Evolutionary conservation across 768 basidiomycete species (phyloP).

Genomic region (Kwoniella dendrophila): DNA sequence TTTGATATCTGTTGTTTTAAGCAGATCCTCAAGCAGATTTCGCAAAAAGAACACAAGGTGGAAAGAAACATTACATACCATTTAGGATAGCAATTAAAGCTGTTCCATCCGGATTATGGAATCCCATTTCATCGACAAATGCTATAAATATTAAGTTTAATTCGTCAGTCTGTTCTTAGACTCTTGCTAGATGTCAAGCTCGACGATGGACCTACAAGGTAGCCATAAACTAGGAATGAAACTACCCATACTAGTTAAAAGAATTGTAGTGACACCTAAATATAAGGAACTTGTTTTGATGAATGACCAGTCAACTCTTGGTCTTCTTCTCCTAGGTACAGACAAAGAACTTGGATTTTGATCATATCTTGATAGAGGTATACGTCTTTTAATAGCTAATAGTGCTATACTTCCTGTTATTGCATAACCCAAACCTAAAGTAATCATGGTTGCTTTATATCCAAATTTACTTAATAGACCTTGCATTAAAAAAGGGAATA

Average conservation of each 20-base stretch:
- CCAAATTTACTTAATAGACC: conserved; percentile 40
- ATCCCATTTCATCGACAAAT: conserved; percentile 41
- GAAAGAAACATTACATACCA: conserved; percentile 29
- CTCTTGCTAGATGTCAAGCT: too few species aligned
- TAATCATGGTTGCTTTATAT: conserved; percentile 50
- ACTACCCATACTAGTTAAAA: conserved; percentile 45
- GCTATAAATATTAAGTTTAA: conserved; percentile 29
- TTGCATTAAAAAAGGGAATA: conserved; percentile 50
- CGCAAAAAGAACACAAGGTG: too few species aligned
- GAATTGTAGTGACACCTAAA: conserved; percentile 31
- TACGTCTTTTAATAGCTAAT: conserved; percentile 41
- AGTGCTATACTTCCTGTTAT: conserved; percentile 30
- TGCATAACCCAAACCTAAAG: conserved; percentile 39
- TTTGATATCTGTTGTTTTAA: too few species aligned
- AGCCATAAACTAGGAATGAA: conserved; percentile 50
- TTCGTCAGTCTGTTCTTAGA: too few species aligned
- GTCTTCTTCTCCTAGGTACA: conserved; percentile 2
- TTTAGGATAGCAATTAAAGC: conserved; percentile 50
- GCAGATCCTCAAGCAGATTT: too few species aligned
- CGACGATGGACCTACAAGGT: conserved; percentile 39
- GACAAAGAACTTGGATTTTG: too few species aligned
- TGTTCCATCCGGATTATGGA: conserved; percentile 40
- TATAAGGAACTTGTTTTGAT: conserved; percentile 27
- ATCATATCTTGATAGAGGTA: conserved; percentile 32
- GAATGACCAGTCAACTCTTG: conserved; percentile 28